phyloP scores from a whole-genome alignment of 192 early-diverging fungal genomes.

The Entomortierella parvispora region DNA sequence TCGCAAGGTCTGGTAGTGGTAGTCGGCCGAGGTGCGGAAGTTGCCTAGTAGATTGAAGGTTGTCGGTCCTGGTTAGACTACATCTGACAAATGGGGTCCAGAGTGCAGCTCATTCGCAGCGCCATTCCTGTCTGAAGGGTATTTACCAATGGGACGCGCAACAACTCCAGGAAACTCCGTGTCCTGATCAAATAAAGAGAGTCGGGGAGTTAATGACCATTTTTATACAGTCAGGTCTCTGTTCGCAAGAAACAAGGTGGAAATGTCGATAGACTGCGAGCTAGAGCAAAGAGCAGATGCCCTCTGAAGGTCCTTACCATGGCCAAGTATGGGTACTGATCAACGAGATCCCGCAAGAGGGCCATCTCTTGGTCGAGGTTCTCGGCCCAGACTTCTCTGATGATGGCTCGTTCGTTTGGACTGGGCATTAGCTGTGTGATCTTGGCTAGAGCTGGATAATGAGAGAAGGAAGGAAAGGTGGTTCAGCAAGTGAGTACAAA shows the following conservation, averaged over 20 bases:
- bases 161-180: slow-evolving; percentile 99
- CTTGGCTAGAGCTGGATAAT: background rate
- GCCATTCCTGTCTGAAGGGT: background rate
- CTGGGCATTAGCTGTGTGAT: slow-evolving; percentile 33
- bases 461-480: no score
- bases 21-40: slow-evolving; percentile 95
- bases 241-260: slow-evolving; percentile 11
- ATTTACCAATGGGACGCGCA: slow-evolving; percentile 88
- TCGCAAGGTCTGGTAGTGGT: slow-evolving; percentile 97
- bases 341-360: slow-evolving; percentile 85
- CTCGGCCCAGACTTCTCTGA: slow-evolving; percentile 91
- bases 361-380: slow-evolving; percentile 96
- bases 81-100: background rate
- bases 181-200: slow-evolving; percentile 67
- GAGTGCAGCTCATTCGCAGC: background rate
- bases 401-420: slow-evolving; percentile 64
- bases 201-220: background rate
- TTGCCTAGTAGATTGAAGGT: slow-evolving; percentile 57
- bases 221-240: slow-evolving; percentile 6
- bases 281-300: background rate
- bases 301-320: no score
- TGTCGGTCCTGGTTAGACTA: no score
- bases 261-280: slow-evolving; percentile 4
- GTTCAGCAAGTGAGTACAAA: no score
- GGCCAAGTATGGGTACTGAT: slow-evolving; percentile 92